Evolutionary conservation across 2,329 filamentous ascomycete species (phyloP).

Genomic region (Aspergillus japonicus): DNA sequence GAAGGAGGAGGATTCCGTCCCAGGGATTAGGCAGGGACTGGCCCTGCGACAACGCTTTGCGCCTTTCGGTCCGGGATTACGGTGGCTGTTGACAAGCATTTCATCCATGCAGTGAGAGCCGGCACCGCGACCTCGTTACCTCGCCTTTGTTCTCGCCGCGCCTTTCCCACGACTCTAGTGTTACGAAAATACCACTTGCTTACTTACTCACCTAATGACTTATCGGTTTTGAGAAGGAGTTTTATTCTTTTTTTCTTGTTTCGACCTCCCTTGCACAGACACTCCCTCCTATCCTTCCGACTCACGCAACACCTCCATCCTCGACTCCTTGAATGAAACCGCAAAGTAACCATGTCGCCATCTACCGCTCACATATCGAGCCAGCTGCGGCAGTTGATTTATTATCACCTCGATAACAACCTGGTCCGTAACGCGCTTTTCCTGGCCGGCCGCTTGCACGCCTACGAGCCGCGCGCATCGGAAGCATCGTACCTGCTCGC

Average conservation of each 20-base stretch:
- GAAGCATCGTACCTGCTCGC: conserved; percentile 83
- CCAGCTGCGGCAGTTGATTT: conserved; percentile 65
- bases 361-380: conserved; percentile 54
- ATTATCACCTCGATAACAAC: conserved; percentile 83
- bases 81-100: background rate
- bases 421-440: conserved; percentile 89
- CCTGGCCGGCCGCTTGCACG: conserved; percentile 80
- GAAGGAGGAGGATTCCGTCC: background rate
- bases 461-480: conserved; percentile 75
- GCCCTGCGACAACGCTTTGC: background rate
- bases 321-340: background rate
- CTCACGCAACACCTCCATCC: background rate
- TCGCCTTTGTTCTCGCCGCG: conserved; percentile 11
- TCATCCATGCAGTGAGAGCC: conserved; percentile 14
- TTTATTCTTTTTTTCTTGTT: background rate
- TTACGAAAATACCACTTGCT: background rate
- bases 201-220: conserved; percentile 17
- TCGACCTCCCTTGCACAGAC: background rate
- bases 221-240: conserved; percentile 4
- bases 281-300: conserved; percentile 8
- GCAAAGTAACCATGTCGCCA: conserved; percentile 52
- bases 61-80: conserved; percentile 1
- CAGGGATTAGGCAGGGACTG: conserved; percentile 1
- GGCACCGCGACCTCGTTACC: conserved; percentile 19
- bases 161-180: conserved; percentile 1